Evolutionary conservation across 352 stramenopile species (phyloP).

Genomic region (Thalassiosira allenii): DNA sequence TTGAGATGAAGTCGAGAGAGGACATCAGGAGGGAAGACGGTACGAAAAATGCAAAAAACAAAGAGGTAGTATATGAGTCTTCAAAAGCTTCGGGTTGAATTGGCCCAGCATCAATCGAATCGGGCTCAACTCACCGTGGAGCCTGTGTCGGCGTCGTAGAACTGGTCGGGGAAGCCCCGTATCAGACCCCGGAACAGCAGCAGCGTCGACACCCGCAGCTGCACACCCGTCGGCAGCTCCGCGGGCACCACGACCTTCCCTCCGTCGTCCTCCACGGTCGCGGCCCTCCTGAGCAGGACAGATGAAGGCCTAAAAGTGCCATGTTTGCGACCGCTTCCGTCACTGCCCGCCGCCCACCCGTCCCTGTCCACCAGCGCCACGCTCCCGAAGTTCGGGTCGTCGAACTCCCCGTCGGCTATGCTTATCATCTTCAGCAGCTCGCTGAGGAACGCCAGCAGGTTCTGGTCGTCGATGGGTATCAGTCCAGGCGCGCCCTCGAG

Average conservation of each 20-base stretch:
- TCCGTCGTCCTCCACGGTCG: conserved; percentile 48
- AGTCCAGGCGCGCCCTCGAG: conserved; percentile 71
- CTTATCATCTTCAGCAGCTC: conserved; percentile 86
- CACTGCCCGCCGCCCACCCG: conserved; percentile 63
- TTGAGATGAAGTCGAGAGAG: too few relatives aligned
- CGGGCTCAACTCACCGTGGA: too few relatives aligned
- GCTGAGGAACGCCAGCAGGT: conserved; percentile 79
- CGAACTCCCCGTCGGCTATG: conserved; percentile 86
- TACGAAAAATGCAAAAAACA: too few relatives aligned
- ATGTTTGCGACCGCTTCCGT: conserved; percentile 19
- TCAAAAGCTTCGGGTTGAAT: too few relatives aligned
- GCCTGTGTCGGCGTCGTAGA: conserved; percentile 79
- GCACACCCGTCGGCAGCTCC: conserved; percentile 76
- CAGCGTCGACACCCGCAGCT: conserved; percentile 82
- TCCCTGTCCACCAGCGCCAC: conserved; percentile 84
- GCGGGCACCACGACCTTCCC: conserved; percentile 60
- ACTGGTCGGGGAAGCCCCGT: conserved; percentile 70
- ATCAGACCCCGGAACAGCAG: conserved; percentile 80
- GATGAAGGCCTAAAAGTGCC: conserved; percentile 38
- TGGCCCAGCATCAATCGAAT: too few relatives aligned
- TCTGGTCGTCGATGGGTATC: conserved; percentile 76
- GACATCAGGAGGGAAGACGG: too few relatives aligned
- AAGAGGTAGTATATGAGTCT: too few relatives aligned
- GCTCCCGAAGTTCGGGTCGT: conserved; percentile 67
- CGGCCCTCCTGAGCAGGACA: conserved; percentile 72